Evolutionary conservation across 345 rosid species (phyloP).

Genomic region (Lepidium sativum): DNA sequence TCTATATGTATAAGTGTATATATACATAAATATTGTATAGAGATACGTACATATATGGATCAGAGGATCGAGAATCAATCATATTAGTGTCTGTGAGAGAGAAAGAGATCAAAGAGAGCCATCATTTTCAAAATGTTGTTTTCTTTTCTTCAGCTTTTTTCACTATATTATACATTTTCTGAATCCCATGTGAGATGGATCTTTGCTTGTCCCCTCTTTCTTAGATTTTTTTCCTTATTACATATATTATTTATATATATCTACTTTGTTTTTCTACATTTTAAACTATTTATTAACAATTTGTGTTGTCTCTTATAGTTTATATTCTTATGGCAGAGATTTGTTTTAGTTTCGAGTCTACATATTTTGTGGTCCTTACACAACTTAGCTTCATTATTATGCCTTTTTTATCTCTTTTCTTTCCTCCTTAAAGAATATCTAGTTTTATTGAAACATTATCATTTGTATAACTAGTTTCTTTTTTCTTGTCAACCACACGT

Average conservation of each 20-base stretch:
- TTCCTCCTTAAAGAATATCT: slow-evolving; percentile 6
- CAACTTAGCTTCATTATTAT: slow-evolving; percentile 32
- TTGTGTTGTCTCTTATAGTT: slow-evolving; percentile 26
- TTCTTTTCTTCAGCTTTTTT: slow-evolving; percentile 32
- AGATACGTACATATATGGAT: neutral
- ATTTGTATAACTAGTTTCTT: neutral
- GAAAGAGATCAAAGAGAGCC: slow-evolving; percentile 28
- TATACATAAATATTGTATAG: neutral
- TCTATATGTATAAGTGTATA: neutral
- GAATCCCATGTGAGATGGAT: slow-evolving; percentile 36
- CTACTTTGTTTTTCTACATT: neutral
- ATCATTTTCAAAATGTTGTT: slow-evolving; percentile 34
- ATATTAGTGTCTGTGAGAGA: slow-evolving; percentile 19
- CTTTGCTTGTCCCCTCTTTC: slow-evolving; percentile 27
- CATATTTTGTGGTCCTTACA: slow-evolving; percentile 25
- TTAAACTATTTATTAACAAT: slow-evolving; percentile 9
- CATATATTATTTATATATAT: neutral
- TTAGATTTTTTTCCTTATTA: slow-evolving; percentile 20
- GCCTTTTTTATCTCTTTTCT: slow-evolving; percentile 18
- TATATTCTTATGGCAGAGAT: slow-evolving; percentile 24
- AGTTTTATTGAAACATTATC: neutral
- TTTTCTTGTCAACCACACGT: no score
- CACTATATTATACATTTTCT: slow-evolving; percentile 22
- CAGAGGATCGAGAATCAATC: slow-evolving; percentile 4
- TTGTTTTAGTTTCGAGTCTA: slow-evolving; percentile 8